Conservation (phyloP, 2,329 filamentous ascomycete genomes). For the Phialocephala sp. region DNA sequence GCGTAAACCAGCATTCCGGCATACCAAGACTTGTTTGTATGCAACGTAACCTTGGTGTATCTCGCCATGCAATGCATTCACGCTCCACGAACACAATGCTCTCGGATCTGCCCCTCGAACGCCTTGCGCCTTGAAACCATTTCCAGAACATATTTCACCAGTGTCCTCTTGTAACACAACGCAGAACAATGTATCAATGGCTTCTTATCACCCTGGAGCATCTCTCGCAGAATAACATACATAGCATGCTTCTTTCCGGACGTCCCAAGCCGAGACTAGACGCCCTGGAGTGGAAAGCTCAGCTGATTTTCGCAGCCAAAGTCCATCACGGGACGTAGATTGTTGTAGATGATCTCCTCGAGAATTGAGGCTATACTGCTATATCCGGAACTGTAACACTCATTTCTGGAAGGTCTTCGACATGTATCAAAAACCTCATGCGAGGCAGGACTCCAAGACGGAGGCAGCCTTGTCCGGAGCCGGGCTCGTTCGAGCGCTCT, state of each 20-base stretch:
- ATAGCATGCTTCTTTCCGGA: conserved; percentile 2
- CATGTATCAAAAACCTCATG: conserved; percentile 6
- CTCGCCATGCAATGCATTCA: neutral
- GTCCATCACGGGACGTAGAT: neutral
- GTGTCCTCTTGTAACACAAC: neutral
- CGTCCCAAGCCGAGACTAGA: neutral
- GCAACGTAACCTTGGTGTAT: neutral
- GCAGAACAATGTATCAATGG: neutral
- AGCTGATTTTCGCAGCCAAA: conserved; percentile 3
- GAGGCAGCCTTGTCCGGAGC: neutral
- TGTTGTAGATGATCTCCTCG: conserved; percentile 12
- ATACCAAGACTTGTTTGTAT: conserved; percentile 2
- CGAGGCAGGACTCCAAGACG: conserved; percentile 1
- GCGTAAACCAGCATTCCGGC: neutral
- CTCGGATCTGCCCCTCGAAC: conserved; percentile 3
- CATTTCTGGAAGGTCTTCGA: neutral
- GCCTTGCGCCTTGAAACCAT: neutral
- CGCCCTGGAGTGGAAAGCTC: neutral
- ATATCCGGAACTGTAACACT: conserved; percentile 1
- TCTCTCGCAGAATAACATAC: neutral
- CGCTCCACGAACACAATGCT: conserved; percentile 3
- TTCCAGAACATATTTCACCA: neutral
- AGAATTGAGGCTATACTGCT: conserved; percentile 13
- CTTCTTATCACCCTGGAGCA: neutral
- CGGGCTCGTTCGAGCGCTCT: conserved; percentile 1